Conservation (phyloP, 495 filamentous ascomycete species). For the Physcia stellaris region DNA sequence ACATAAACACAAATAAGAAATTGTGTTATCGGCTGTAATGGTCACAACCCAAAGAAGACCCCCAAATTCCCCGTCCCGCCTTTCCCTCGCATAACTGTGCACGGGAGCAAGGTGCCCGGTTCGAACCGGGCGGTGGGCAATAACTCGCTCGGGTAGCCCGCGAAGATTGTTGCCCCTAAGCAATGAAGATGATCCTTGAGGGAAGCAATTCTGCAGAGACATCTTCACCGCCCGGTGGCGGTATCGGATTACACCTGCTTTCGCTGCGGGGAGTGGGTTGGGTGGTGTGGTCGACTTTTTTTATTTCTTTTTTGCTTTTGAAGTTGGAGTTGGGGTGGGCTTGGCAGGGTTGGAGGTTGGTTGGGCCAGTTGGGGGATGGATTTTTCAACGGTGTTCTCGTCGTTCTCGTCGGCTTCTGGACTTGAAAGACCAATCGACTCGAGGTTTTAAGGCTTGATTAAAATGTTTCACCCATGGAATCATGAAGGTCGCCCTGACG, state of each 20-base stretch:
- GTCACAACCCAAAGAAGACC: conserved; percentile 6
- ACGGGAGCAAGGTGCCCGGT: conserved; percentile 35
- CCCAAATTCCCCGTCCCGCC: neutral
- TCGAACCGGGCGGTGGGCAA: conserved; percentile 45
- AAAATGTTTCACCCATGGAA: no score
- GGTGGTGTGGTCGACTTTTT: conserved; percentile 12
- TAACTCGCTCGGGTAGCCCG: conserved; percentile 48
- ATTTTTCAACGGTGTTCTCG: no score
- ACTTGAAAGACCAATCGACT: no score
- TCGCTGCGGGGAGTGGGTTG: conserved; percentile 9
- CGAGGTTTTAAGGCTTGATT: no score
- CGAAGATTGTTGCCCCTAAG: conserved; percentile 44
- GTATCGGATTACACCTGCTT: conserved; percentile 39
- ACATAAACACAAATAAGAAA: conserved; percentile 1
- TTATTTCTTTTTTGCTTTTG: no score
- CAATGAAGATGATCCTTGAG: conserved; percentile 49
- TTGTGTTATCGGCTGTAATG: conserved; percentile 4
- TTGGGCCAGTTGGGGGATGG: no score
- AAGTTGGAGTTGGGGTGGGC: no score
- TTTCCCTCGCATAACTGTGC: neutral
- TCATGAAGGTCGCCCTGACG: no score
- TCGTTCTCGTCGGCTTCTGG: no score
- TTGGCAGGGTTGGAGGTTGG: no score
- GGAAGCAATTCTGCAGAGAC: conserved; percentile 55
- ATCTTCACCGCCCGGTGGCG: conserved; percentile 47